Evolutionary conservation across 805 yeast genomes (phyloP), one percentile per base, ranked within the genome.

Genomic region (Metschnikowia baotianmanensis): DNA sequence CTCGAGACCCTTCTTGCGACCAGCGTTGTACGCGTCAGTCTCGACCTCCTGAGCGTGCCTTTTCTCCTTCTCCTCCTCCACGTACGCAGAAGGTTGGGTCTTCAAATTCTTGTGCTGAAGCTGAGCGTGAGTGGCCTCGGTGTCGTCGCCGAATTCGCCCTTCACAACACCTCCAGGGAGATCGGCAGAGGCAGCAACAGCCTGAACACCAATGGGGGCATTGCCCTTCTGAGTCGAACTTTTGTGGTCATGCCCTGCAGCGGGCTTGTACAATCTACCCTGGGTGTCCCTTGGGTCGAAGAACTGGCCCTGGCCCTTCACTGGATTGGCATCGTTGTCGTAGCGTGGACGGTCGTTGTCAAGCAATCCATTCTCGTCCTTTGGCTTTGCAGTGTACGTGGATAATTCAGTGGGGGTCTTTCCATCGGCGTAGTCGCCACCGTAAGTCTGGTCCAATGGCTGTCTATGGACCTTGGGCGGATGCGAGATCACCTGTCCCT

Each of bases 211-310:
- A 12, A 35, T 40, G 8, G 36, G 33, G n/a, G 33, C 38, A 22
- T 34, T 22, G 11, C 27, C 21, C 7, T 21, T 22, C 7, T 34
- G 21, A 5, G 37, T 12, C 5, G 29, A n/a, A 7, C 12, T n/a
- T 2, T n/a, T 13, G 13, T 33, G 6, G 12, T 25, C 19, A 13
- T 26, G 30, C 12, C 28, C 36, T 25, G 33, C 38, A 25, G 36
- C 40, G 19, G 32, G 30, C 30, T 46, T 28, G 40, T 58, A 58
- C 34, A 52, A 42, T 16, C 67, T 65, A 19, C 66, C 67, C 45
- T 64, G 69, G 24, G 69, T 63, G 46, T 64, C 69, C 43, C 47
- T 53, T 10, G 71, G 69, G 35, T 63, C 61, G 42, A 52, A 65
- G 43, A 56, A 65, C 35, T 50, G 47, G 10, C 71, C 71, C 9